Conservation (phyloP, 306 rosid genomes). For the Quercus cerris region DNA sequence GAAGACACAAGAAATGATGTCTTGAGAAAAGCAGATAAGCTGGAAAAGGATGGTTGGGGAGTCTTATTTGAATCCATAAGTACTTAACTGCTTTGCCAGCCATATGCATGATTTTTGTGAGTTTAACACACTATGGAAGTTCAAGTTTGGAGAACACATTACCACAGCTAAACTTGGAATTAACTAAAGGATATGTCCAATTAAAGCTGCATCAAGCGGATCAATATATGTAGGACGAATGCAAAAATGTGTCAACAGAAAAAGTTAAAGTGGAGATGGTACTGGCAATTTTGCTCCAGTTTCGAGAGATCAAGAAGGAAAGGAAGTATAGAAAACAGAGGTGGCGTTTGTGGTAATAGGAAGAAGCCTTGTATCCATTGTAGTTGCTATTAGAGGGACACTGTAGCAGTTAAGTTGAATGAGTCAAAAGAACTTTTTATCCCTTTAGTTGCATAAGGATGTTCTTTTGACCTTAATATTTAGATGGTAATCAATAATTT, state of each 20-base stretch:
- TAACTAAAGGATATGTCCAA: background rate
- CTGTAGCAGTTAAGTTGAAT: background rate
- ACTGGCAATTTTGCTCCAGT: background rate
- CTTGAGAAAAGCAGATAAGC: slow-evolving; percentile 59
- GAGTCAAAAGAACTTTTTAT: background rate
- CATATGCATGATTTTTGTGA: background rate
- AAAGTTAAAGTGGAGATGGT: background rate
- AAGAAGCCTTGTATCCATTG: background rate
- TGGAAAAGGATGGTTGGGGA: slow-evolving; percentile 71
- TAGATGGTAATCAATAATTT: too few relatives aligned
- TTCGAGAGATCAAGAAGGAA: background rate
- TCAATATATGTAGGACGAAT: background rate
- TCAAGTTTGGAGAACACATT: background rate
- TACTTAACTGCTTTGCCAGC: background rate
- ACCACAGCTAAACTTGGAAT: background rate
- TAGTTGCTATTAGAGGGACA: background rate
- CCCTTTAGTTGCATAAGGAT: background rate
- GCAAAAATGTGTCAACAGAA: background rate
- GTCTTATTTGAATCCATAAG: slow-evolving; percentile 39
- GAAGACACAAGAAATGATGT: slow-evolving; percentile 63
- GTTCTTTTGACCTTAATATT: background rate
- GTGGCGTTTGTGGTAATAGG: background rate
- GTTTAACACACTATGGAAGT: background rate
- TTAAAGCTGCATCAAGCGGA: background rate
- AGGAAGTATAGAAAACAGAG: background rate